Conservation (phyloP, 164 flowering plant genomes). For the Kalanchoe fedtschenkoi region DNA sequence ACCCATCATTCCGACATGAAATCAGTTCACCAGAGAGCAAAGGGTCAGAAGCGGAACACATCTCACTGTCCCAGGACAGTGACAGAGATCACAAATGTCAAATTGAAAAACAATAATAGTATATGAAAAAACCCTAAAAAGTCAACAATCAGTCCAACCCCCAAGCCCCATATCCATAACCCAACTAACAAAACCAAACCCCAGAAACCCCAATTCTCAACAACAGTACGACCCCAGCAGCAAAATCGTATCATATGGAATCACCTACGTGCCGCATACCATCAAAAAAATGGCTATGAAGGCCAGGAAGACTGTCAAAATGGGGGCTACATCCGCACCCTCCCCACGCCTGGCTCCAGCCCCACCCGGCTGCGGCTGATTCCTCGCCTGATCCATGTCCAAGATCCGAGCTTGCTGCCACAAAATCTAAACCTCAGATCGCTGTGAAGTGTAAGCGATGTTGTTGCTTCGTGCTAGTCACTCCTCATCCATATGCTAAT, state of each 20-base stretch:
- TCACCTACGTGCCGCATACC: constrained; percentile 9
- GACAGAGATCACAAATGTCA: too few relatives aligned
- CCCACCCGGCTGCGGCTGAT: background rate
- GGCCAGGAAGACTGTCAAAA: constrained; percentile 17
- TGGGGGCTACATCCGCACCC: constrained; percentile 19
- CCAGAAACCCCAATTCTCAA: background rate
- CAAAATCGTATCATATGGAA: background rate
- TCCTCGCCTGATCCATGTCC: background rate
- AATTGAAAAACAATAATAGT: too few relatives aligned
- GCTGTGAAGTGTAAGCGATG: background rate
- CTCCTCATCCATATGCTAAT: too few relatives aligned
- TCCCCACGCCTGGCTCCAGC: constrained; percentile 3
- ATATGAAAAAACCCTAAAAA: background rate
- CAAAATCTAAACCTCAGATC: background rate
- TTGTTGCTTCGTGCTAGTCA: background rate
- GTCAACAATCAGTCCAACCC: background rate
- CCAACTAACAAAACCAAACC: background rate
- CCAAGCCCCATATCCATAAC: background rate
- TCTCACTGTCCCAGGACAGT: too few relatives aligned
- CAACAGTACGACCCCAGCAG: background rate
- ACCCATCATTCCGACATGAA: background rate
- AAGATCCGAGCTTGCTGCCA: background rate
- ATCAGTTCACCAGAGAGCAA: too few relatives aligned
- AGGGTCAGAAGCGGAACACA: too few relatives aligned
- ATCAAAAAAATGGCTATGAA: constrained; percentile 21